Base-by-base conservation (phyloP, 192 early-diverging fungal genomes). In the Podila horticola region DNA sequence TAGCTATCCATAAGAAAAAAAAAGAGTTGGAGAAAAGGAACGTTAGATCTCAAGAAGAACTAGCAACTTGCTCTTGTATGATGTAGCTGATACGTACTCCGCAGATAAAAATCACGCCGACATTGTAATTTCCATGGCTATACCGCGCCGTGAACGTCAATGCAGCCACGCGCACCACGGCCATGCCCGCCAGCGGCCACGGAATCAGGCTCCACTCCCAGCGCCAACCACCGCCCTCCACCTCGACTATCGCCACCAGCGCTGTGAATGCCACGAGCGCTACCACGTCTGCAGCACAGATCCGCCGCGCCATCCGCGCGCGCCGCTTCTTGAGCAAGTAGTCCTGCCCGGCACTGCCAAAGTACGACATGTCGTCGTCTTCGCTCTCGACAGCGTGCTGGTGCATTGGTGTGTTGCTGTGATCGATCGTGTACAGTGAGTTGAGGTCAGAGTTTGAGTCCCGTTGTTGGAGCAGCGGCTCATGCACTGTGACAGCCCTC, bases 361-460 rank as follows among this genome's bases (percentile, higher is more conserved):
- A 81, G 31, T 81, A 81, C 11, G 77, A 81, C 7, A 59, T 38
- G 4, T 64, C 69, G 29, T 73, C 71, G 0, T 72, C 70, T 3
- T 81, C 59, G 15, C 69, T 65, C 13, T 81, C 45, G 17, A 59
- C 10, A 17, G 57, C 51, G 31, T 24, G 29, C 17, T 49, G 15
- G 0, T 28, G 15, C 29, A 28, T 31, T 51, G 22, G 22, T 20
- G 77, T 41, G 4, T 58, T 26, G 9, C 55, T 60, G 33, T 73
- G 64, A 62, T 81, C 77, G 41, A 81, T 69, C 1, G 77, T 73
- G 17, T 81, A 81, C 24, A 81, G 77, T 19, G 77, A 81, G 36
- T 69, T 81, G 31, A 65, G 30, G 9, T 73, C 71, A 13, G 76
- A 72, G 5, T 50, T 48, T 17, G 38, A 67, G 24, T 68, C 51